Percentiles rank a stretch among this genome's conserved stretches.
phyloP scores from a whole-genome alignment of 1,284 basidiomycete species.

The Cryptococcus floricola region DNA sequence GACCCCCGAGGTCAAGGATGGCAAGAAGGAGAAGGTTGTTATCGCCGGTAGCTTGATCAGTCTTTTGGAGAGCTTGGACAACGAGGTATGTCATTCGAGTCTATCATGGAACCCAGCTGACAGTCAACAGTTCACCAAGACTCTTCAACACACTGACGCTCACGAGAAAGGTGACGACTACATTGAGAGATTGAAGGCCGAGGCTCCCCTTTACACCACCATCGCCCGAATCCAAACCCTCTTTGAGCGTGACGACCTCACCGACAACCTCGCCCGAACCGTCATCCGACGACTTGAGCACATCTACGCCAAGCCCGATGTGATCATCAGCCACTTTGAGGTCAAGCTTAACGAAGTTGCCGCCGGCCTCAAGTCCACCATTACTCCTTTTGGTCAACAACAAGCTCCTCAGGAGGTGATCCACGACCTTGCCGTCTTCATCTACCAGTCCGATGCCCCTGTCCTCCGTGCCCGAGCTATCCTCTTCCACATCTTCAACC shows the following conservation, averaged over 20 bases:
- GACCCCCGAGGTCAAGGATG: slow-evolving; percentile 56
- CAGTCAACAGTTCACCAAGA: slow-evolving; percentile 71
- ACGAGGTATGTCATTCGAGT: slow-evolving; percentile 57
- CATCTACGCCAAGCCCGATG: slow-evolving; percentile 97
- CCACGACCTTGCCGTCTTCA: slow-evolving; percentile 81
- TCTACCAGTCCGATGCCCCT: slow-evolving; percentile 88
- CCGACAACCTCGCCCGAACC: slow-evolving; percentile 77
- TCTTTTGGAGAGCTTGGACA: slow-evolving; percentile 93
- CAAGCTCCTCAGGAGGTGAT: slow-evolving; percentile 66
- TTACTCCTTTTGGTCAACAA: slow-evolving; percentile 57
- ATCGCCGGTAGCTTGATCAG: slow-evolving; percentile 90
- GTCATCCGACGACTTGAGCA: slow-evolving; percentile 95
- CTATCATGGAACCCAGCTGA: neutral
- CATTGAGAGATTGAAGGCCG: slow-evolving; percentile 90
- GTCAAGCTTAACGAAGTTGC: slow-evolving; percentile 54
- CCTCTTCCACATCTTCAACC: slow-evolving; percentile 96
- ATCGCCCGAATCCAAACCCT: slow-evolving; percentile 88
- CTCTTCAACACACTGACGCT: slow-evolving; percentile 96
- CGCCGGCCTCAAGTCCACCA: slow-evolving; percentile 59
- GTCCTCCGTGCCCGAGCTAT: slow-evolving; percentile 93
- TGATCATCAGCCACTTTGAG: slow-evolving; percentile 89
- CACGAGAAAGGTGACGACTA: slow-evolving; percentile 87
- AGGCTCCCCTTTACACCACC: slow-evolving; percentile 88
- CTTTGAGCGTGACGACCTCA: slow-evolving; percentile 74
- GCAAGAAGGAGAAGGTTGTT: slow-evolving; percentile 43